phyloP scores from a whole-genome alignment of 805 yeast genomes.

The Saccharomycopsis amapae region DNA sequence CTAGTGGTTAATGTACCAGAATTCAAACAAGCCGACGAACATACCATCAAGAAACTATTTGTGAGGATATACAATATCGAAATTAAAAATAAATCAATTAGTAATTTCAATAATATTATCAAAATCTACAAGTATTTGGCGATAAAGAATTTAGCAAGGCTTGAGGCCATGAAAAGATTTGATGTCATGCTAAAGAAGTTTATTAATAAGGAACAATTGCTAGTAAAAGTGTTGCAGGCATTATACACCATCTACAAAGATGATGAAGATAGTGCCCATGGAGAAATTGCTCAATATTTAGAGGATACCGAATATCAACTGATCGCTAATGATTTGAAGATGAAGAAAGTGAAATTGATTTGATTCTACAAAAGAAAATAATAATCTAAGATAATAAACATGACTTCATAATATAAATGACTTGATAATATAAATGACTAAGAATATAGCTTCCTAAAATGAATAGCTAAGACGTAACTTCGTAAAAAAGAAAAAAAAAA shows the following conservation, averaged over 20 bases:
- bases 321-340: background rate
- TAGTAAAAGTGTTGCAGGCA: background rate
- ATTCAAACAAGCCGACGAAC: conserved; percentile 4
- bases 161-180: conserved; percentile 3
- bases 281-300: background rate
- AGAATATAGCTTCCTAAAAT: too few species aligned
- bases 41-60: conserved; percentile 9
- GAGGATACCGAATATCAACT: background rate
- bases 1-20: conserved; percentile 23
- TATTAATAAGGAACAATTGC: background rate
- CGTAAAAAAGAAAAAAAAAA: too few species aligned
- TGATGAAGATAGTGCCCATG: background rate
- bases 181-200: conserved; percentile 3
- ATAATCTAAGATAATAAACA: too few species aligned
- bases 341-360: background rate
- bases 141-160: background rate
- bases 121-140: conserved; percentile 10
- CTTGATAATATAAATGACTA: too few species aligned
- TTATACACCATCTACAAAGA: background rate
- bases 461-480: too few species aligned
- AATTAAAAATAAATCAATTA: conserved; percentile 12
- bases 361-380: too few species aligned
- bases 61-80: conserved; percentile 16
- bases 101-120: conserved; percentile 13
- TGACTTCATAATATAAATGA: too few species aligned